A percentile compares a stretch with the other conserved stretches of the same genome.
These are phyloP conservation scores for Xylaria sp. DNA, from an alignment of 2,329 filamentous ascomycete species.

Conservation along the genomic window DNA sequence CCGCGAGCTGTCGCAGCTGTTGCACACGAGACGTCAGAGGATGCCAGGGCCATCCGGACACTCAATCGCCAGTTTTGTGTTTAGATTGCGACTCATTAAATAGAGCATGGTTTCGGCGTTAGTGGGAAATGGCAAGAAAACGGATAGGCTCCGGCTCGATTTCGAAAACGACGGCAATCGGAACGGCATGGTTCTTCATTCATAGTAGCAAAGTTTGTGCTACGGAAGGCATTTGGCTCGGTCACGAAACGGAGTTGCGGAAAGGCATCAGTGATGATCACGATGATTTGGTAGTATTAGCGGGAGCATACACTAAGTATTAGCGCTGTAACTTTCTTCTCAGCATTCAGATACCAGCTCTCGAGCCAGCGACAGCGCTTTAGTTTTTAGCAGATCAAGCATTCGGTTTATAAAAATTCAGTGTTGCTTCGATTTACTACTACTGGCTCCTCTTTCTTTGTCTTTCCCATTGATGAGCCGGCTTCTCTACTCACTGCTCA, in stretches of 20 bases:
- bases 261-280: constrained; percentile 2
- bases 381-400: not conserved
- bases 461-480: not conserved
- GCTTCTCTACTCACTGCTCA: not conserved
- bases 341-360: constrained; percentile 21
- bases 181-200: constrained; percentile 16
- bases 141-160: not conserved
- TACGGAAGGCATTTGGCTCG: not conserved
- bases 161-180: constrained; percentile 34
- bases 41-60: constrained; percentile 72
- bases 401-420: not conserved
- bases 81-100: constrained; percentile 36
- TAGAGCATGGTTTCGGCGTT: constrained; percentile 44
- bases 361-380: not conserved
- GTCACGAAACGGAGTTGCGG: constrained; percentile 29
- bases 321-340: constrained; percentile 16
- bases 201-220: constrained; percentile 8
- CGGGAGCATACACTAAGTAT: not conserved
- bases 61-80: constrained; percentile 69
- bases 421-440: not conserved
- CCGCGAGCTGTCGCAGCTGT: constrained; percentile 54
- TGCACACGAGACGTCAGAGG: constrained; percentile 58
- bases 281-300: constrained; percentile 8
- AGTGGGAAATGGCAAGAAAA: constrained; percentile 9
- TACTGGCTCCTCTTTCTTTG: not conserved